Conservation (phyloP, 108 stramenopile species). For the Stephanodiscus minutulus region DNA sequence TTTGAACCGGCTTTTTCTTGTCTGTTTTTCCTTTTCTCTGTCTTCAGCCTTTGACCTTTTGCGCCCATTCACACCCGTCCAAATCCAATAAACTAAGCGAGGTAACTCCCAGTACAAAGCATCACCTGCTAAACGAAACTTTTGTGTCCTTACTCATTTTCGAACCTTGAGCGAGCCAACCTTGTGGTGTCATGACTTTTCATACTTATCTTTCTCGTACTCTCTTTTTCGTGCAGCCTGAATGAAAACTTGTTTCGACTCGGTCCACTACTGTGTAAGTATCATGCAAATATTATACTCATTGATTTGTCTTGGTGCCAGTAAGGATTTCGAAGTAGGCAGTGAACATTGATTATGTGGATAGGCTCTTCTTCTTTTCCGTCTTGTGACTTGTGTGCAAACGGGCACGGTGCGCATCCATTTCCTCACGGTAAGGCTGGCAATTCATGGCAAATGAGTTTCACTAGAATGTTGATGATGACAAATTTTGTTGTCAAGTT, state of each 20-base stretch:
- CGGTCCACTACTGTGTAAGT: neutral
- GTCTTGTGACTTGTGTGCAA: no score
- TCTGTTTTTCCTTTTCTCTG: neutral
- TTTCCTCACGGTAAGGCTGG: no score
- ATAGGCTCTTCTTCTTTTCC: no score
- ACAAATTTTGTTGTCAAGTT: no score
- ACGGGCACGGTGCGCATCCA: no score
- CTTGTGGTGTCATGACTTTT: neutral
- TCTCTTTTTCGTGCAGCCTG: neutral
- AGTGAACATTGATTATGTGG: neutral
- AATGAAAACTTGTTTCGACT: neutral
- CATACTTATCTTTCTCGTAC: neutral
- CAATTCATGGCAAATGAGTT: neutral
- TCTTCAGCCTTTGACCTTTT: constrained; percentile 4
- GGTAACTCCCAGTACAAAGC: constrained; percentile 8
- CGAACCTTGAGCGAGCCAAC: neutral
- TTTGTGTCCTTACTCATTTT: neutral
- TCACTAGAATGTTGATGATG: neutral
- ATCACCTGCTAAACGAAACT: neutral
- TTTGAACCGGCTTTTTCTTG: neutral
- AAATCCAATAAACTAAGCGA: neutral
- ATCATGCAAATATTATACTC: neutral
- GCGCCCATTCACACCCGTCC: constrained; percentile 9
- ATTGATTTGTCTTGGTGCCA: constrained; percentile 2
- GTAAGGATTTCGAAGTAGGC: neutral